Conservation (phyloP, 345 rosid species). For the Aurinia saxatilis region DNA sequence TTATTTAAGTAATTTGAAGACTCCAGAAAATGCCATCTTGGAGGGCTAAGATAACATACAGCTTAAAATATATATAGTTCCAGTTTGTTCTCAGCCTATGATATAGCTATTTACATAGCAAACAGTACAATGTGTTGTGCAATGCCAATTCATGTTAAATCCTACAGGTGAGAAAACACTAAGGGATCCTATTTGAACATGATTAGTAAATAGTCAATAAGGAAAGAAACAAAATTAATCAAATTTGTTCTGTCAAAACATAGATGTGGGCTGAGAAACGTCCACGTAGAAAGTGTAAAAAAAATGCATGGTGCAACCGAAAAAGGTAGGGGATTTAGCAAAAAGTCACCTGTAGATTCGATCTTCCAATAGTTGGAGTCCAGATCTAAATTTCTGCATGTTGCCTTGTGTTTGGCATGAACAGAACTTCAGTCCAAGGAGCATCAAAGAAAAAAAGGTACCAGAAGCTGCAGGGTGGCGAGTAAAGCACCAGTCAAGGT, state of each 20-base stretch:
- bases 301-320: not conserved
- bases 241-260: not conserved
- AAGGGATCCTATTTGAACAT: not conserved
- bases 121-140: not conserved
- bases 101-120: not conserved
- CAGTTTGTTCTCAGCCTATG: slow-evolving; percentile 1
- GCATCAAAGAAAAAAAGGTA: slow-evolving; percentile 94
- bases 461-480: slow-evolving; percentile 97
- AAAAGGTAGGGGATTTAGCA: not conserved
- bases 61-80: slow-evolving; percentile 1
- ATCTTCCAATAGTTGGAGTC: slow-evolving; percentile 90
- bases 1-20: not conserved
- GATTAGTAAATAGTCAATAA: not conserved
- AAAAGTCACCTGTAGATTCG: slow-evolving; percentile 74
- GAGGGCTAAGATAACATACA: not conserved
- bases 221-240: not conserved
- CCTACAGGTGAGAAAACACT: slow-evolving; percentile 13
- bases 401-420: slow-evolving; percentile 79
- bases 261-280: slow-evolving; percentile 7
- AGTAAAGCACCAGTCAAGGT: slow-evolving; percentile 85
- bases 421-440: slow-evolving; percentile 95
- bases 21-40: not conserved
- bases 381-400: slow-evolving; percentile 76
- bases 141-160: slow-evolving; percentile 3
- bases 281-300: not conserved